These are phyloP conservation scores for Puya raimondii DNA, from an alignment of 176 grass and related monocot genomes.

Conservation along the genomic window DNA sequence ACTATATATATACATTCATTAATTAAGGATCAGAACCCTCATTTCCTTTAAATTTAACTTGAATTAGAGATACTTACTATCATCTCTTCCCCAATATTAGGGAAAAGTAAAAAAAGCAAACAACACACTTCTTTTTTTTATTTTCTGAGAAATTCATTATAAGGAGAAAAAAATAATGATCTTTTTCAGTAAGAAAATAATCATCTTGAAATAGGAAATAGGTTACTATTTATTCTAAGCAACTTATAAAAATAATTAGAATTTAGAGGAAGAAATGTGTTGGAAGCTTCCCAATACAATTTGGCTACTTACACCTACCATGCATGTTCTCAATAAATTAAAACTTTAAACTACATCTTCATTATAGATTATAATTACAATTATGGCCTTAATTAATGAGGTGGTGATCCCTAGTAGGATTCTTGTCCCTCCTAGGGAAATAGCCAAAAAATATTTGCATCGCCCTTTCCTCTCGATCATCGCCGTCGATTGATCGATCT, in stretches of 20 bases:
- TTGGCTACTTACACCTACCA: slow-evolving; percentile 2
- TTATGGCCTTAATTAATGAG: background rate
- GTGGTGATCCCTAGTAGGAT: background rate
- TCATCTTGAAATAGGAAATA: background rate
- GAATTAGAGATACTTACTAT: too few species aligned
- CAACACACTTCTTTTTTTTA: too few species aligned
- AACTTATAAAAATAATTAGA: background rate
- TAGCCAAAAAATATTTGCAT: background rate
- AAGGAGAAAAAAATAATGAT: background rate
- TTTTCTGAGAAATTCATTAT: too few species aligned
- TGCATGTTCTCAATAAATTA: background rate
- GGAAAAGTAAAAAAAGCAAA: too few species aligned
- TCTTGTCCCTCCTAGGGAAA: background rate
- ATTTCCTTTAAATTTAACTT: too few species aligned
- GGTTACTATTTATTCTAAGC: background rate
- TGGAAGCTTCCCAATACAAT: background rate
- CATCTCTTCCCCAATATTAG: too few species aligned
- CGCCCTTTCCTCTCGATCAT: background rate
- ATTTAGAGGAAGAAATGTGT: background rate
- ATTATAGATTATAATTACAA: background rate
- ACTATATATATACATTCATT: too few species aligned
- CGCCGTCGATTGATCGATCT: background rate
- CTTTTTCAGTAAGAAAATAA: background rate
- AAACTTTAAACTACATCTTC: background rate
- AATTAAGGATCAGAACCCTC: too few species aligned